Evolutionary conservation across 1,139 yeast species (phyloP).

Genomic region (Magnusiomyces tetraspermus): DNA sequence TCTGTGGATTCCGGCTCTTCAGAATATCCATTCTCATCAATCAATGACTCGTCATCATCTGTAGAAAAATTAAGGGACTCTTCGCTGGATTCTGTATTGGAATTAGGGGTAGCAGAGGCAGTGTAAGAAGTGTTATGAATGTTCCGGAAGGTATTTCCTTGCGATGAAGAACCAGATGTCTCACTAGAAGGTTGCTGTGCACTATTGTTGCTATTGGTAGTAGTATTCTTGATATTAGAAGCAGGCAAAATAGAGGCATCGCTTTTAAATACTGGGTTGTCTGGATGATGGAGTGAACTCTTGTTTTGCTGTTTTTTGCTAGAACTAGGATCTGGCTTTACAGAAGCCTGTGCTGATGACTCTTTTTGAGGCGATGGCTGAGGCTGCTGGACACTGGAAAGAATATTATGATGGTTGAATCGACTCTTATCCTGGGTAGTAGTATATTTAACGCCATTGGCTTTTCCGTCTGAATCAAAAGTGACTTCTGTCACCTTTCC

Average conservation of each 20-base stretch:
- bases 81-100: conserved; percentile 13
- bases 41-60: conserved; percentile 11
- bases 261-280: conserved; percentile 13
- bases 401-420: neutral
- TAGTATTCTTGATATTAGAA: too few relatives aligned
- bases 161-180: neutral
- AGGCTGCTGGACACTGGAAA: too few relatives aligned
- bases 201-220: too few relatives aligned
- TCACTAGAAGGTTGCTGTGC: neutral
- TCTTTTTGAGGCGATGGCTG: conserved; percentile 3
- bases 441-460: conserved; percentile 21
- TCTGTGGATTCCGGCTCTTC: conserved; percentile 10
- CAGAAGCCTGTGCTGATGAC: neutral
- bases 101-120: conserved; percentile 6
- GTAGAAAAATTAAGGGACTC: conserved; percentile 11
- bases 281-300: conserved; percentile 16
- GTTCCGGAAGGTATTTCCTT: conserved; percentile 6
- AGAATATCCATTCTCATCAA: conserved; percentile 12
- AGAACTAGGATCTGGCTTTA: neutral
- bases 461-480: conserved; percentile 19
- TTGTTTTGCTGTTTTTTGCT: conserved; percentile 7
- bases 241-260: conserved; percentile 1
- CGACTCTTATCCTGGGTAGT: neutral
- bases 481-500: conserved; percentile 69
- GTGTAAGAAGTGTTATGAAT: conserved; percentile 9